Evolutionary conservation across 352 stramenopile genomes (phyloP), one percentile per base, ranked within the genome.

Genomic region (Globisporangium spiculum): DNA sequence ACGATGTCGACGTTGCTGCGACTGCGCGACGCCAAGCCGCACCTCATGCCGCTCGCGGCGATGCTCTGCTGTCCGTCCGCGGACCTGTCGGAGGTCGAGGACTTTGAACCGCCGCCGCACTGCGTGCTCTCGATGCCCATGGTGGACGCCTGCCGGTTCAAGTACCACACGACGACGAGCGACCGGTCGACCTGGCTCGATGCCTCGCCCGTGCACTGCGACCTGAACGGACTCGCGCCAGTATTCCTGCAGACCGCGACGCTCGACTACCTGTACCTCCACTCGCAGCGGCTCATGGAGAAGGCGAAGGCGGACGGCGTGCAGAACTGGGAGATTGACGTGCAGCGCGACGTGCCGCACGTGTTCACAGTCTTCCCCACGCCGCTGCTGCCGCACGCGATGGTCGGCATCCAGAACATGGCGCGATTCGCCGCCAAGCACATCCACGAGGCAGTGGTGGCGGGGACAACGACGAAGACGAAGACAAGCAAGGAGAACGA

Each of bases 361-460:
- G 79, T 87, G 8, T 92, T 92, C 75, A 84, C 75, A 3, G 58
- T 81, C 1, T 81, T 88, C 36, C 81, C 81, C 1, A 72, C 79
- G 22, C 69, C 73, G 14, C 68, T 87, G 32, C 67, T 92, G 50
- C 81, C 84, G 3, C 69, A 88, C 48, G 78, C 79, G 10, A 75
- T 72, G 20, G 72, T 81, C 7, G 83, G 79, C 2, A 73, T 89
- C 8, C 44, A 81, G 5, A 65, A 63, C 34, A 76, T 88, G 59
- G 80, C 77, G 4, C 72, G 30, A 10, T 91, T 90, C 54, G 72
- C 80, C 8, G 74, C 69, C 8, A 66, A 66, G 20, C 76, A 77
- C 32, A n/a, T 62, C 55, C 57, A 55, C 26, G 44, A 62, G 1
- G 30, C 24, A 20, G 32, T 16, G 32, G 18, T 22, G 7, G 4